Conservation (phyloP, 306 rosid species). For the Erythrophleum fordii region DNA sequence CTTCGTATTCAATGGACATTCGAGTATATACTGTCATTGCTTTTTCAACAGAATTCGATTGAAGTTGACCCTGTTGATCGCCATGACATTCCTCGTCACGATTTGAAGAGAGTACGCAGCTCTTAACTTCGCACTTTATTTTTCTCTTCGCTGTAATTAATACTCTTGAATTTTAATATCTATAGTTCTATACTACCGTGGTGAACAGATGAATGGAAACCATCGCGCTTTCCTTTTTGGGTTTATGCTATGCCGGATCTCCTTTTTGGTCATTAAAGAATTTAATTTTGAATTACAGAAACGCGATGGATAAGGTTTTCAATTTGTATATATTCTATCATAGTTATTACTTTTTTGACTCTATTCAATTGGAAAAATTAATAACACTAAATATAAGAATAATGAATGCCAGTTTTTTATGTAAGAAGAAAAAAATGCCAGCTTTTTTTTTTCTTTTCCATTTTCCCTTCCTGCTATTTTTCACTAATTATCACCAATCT, state of each 20-base stretch:
- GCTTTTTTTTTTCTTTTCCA: background rate
- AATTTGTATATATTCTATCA: background rate
- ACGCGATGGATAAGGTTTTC: background rate
- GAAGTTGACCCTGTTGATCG: slow-evolving; percentile 57
- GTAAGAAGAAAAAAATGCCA: background rate
- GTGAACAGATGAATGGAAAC: background rate
- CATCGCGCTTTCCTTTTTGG: slow-evolving; percentile 3
- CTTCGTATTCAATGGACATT: slow-evolving; percentile 5
- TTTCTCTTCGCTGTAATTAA: background rate
- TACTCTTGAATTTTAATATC: too few relatives aligned
- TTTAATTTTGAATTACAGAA: background rate
- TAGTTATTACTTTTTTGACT: background rate
- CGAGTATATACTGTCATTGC: background rate
- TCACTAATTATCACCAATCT: background rate
- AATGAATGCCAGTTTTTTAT: background rate
- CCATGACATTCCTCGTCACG: slow-evolving; percentile 84
- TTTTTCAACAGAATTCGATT: slow-evolving; percentile 60
- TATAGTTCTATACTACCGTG: background rate
- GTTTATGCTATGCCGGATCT: background rate
- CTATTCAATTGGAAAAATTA: background rate
- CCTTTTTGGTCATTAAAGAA: background rate
- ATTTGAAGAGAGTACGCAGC: slow-evolving; percentile 58
- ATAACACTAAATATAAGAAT: background rate
- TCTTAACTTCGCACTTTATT: background rate
- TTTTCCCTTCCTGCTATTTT: background rate